Percentiles rank a stretch among this genome's conserved stretches.
Conservation (phyloP, 768 basidiomycete genomes). For the Cystofilobasidium capitatum region DNA sequence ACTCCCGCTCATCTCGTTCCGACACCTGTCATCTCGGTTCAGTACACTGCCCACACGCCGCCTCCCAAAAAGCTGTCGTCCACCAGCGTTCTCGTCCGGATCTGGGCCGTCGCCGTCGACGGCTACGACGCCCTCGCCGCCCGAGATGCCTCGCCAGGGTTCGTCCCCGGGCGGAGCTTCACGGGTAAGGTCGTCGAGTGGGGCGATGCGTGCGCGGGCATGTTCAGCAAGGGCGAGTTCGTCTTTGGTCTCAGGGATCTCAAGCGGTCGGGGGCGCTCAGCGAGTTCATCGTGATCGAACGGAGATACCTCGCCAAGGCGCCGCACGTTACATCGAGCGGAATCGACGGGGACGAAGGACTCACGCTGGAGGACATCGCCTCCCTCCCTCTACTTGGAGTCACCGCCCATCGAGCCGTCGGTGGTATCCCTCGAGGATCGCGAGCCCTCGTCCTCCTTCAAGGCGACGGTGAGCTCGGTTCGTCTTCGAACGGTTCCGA, state of each 20-base stretch:
- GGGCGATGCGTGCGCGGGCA: conserved; percentile 26
- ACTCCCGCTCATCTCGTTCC: conserved; percentile 8
- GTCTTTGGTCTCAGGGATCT: conserved; percentile 31
- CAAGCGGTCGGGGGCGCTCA: conserved; percentile 31
- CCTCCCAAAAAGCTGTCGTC: conserved; percentile 25
- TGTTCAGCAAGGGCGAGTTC: conserved; percentile 31
- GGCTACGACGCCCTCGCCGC: conserved; percentile 29
- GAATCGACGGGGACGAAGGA: not conserved
- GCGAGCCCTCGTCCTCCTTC: conserved; percentile 23
- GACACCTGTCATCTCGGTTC: conserved; percentile 19
- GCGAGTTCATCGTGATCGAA: conserved; percentile 30
- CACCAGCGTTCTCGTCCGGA: conserved; percentile 32
- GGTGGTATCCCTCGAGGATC: conserved; percentile 27
- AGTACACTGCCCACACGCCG: conserved; percentile 10
- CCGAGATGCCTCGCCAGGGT: conserved; percentile 28
- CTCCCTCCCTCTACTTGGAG: conserved; percentile 29
- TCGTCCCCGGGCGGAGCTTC: conserved; percentile 32
- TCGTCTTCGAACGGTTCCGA: conserved; percentile 5
- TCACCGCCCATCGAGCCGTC: conserved; percentile 28
- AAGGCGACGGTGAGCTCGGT: conserved; percentile 27
- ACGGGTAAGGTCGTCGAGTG: conserved; percentile 33
- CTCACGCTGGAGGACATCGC: conserved; percentile 32
- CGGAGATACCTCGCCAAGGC: conserved; percentile 31
- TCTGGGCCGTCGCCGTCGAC: conserved; percentile 33
- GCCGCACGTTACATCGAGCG: conserved; percentile 15